A percentile compares a stretch with the other conserved stretches of the same genome.
Conservation (phyloP, 495 filamentous ascomycete genomes). For the Aspergillus incahuasiensis region DNA sequence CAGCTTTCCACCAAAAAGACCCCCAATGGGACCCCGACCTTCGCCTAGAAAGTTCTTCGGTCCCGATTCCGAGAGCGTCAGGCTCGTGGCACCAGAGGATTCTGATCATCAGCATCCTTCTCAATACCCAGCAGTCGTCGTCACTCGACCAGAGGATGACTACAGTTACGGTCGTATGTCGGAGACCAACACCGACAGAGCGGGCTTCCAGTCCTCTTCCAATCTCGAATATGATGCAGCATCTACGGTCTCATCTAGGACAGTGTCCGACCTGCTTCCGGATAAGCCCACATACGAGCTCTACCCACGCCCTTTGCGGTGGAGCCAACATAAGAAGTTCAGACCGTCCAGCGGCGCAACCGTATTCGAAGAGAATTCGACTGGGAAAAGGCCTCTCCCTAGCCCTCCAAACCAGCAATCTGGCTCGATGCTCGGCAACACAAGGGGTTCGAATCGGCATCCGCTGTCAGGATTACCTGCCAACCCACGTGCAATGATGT, state of each 20-base stretch:
- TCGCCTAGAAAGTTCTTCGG: conserved; percentile 7
- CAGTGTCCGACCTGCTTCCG: conserved; percentile 30
- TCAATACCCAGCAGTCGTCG: conserved; percentile 21
- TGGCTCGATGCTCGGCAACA: conserved; percentile 3
- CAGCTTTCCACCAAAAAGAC: conserved; percentile 20
- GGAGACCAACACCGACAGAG: conserved; percentile 14
- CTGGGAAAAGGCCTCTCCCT: conserved; percentile 9
- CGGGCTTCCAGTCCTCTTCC: conserved; percentile 29
- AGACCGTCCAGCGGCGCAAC: conserved; percentile 33
- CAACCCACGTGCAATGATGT: conserved; percentile 36
- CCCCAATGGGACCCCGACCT: conserved; percentile 12
- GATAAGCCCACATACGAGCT: conserved; percentile 23
- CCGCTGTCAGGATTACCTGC: conserved; percentile 31
- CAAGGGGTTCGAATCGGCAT: conserved; percentile 8
- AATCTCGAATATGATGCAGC: conserved; percentile 29
- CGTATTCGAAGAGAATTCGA: conserved; percentile 36
- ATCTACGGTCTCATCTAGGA: conserved; percentile 28
- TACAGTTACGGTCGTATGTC: conserved; percentile 1
- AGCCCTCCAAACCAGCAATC: conserved; percentile 8
- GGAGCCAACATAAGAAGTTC: conserved; percentile 25
- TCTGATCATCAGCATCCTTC: conserved; percentile 18
- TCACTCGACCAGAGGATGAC: conserved; percentile 11
- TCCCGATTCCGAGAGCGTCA: conserved; percentile 15
- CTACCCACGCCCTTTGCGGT: conserved; percentile 36
- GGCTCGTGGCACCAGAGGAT: conserved; percentile 18